Evolutionary conservation across 306 rosid species (phyloP).

Genomic region (Castanea crenata): DNA sequence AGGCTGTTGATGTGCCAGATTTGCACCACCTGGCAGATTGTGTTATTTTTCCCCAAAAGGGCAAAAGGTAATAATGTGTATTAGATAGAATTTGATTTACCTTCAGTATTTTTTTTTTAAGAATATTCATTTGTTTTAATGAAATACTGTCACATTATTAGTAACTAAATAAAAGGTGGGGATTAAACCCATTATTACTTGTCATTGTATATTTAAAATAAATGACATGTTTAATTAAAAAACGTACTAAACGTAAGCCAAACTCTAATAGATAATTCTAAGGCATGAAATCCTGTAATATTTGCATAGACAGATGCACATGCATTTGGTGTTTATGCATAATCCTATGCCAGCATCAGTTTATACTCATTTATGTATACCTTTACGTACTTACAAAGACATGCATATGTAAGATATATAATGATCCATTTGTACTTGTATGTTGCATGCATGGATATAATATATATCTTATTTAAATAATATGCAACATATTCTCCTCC

Average conservation of each 20-base stretch:
- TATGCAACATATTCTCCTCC: no score
- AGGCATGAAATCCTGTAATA: not conserved
- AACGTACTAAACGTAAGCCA: no score
- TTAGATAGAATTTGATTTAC: not conserved
- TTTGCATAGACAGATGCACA: no score
- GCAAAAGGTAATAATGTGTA: constrained; percentile 24
- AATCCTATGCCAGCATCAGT: not conserved
- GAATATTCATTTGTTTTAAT: no score
- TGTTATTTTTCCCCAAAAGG: constrained; percentile 49
- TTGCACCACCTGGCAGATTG: constrained; percentile 43
- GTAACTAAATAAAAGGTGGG: accelerated
- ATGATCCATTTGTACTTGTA: no score
- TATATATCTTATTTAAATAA: no score
- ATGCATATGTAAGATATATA: not conserved
- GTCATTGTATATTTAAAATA: no score
- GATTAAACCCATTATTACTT: no score
- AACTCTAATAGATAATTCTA: not conserved
- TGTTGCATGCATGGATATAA: no score
- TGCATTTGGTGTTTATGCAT: not conserved
- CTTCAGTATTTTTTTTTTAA: accelerated
- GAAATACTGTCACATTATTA: no score
- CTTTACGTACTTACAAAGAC: no score
- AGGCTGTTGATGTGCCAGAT: constrained; percentile 34
- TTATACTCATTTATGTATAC: no score
- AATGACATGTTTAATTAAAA: not conserved